phyloP scores from a whole-genome alignment of 177 flowering plant genomes.

The Telopea speciosissima region DNA sequence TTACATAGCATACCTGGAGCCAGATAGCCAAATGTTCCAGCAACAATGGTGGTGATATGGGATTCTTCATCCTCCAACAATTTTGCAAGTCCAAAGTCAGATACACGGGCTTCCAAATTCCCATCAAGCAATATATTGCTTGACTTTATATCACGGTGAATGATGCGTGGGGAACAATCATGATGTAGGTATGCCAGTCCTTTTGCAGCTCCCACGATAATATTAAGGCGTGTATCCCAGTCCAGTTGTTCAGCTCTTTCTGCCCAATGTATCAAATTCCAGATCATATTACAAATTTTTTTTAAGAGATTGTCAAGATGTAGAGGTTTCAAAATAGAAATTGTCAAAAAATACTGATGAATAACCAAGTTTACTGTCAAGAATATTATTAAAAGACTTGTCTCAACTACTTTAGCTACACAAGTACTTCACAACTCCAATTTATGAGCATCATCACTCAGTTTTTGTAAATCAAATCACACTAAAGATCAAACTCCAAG shows the following conservation, averaged over 20 bases:
- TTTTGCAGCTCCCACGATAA: conserved; percentile 93
- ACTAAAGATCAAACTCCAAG: background rate
- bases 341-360: background rate
- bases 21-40: conserved; percentile 96
- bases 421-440: background rate
- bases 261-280: conserved; percentile 25
- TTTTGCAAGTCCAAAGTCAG: conserved; percentile 98
- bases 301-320: background rate
- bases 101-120: conserved; percentile 89
- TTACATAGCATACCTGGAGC: conserved; percentile 72
- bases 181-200: conserved; percentile 93
- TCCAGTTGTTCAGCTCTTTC: conserved; percentile 84
- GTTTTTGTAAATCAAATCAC: background rate
- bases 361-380: background rate
- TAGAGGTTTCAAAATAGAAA: background rate
- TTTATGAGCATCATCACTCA: background rate
- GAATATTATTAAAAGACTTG: background rate
- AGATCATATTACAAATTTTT: conserved; percentile 1
- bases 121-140: conserved; percentile 97
- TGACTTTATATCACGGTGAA: conserved; percentile 95
- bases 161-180: conserved; percentile 95
- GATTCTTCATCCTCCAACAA: conserved; percentile 93
- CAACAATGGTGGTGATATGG: conserved; percentile 95
- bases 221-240: conserved; percentile 91
- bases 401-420: background rate